Evolutionary conservation across 2,329 filamentous ascomycete species (phyloP), one percentile per base, ranked within the genome.

Genomic region (Neonectria ditissima): DNA sequence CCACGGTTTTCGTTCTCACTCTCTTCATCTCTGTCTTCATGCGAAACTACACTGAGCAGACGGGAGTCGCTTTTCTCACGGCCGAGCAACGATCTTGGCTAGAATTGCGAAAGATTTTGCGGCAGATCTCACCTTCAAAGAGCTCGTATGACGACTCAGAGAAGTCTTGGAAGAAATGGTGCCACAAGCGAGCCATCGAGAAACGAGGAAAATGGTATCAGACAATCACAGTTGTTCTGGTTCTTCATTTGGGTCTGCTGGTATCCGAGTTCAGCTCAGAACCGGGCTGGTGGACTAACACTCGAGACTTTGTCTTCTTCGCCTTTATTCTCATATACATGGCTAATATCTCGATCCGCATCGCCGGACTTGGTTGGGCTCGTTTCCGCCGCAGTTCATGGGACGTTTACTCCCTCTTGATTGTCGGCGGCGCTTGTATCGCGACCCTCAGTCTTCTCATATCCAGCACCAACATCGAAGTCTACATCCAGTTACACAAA

Each of bases 11-110:
- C 80, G 92, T 99, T 65, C 85, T 99, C 75, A 99, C 96, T 1
- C 83, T 99, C 75, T 99, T 99, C 78, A 97, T 99, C 51, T 98
- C 96, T 60, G 96, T 99, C 65, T 99, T 99, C 78, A 99, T 99
- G 96, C 93, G 96, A 65, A 99, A 97, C 78, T 99, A 99, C 79
- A 99, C 96, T 0, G 96, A 99, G 79, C 94, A 98, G 79, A 99
- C 96, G 0, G 96, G 96, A 1, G 96, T 99, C 45, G 96, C 96
- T 2, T 99, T 95, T 77, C 82, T 99, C 72, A 99, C 96, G 1
- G 91, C 94, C 0, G 96, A 99, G 73, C 96, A 99, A 77, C 90
- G 96, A 71, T 97, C 95, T 0, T 99, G 96, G 96, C 87, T 99
- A 14, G 96, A 99, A 78, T 80, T 99, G 70, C 88, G 96, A 61